Evolutionary conservation across 495 filamentous ascomycete genomes (phyloP), one percentile per base, ranked within the genome.

Genomic region (Diplogelasinospora grovesii): DNA sequence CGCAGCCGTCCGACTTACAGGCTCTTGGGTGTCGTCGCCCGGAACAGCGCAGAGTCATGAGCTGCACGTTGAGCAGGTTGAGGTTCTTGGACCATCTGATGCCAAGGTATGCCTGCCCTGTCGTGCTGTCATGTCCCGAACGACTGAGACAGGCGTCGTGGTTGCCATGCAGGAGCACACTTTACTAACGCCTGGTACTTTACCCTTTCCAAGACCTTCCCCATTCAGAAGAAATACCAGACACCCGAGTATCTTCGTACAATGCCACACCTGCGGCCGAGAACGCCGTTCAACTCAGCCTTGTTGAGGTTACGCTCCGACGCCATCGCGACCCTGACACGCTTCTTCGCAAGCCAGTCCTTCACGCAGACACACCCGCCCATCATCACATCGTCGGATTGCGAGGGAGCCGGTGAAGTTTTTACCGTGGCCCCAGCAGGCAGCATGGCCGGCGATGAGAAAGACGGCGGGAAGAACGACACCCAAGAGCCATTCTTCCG

Each of bases 391-490:
- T 94, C 92, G 4, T 98, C 93, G 0, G 92, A 98, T 49, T 97
- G 93, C 56, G 92, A 98, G 62, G 93, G 92, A 5, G 93, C 89
- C 4, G 90, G 92, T 2, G 89, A 96, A 57, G 89, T 92, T n/a
- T 98, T 98, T 50, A 80, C 78, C 3, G 62, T 97, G 22, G 57
- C 74, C 13, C 47, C 54, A 16, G 54, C 53, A 8, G n/a, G n/a
- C n/a, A n/a, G n/a, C n/a, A n/a, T n/a, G n/a, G n/a, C n/a, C n/a
- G n/a, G n/a, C n/a, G n/a, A n/a, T n/a, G n/a, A n/a, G n/a, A n/a
- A n/a, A n/a, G n/a, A n/a, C n/a, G n/a, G n/a, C n/a, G n/a, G n/a
- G n/a, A n/a, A n/a, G n/a, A n/a, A 36, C 27, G 38, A 31, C n/a
- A 10, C 20, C 35, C 49, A 40, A 13, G 60, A 63, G 8, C 40